Base-by-base conservation (phyloP, 768 basidiomycete species). In the Phaffia tasmanica region DNA sequence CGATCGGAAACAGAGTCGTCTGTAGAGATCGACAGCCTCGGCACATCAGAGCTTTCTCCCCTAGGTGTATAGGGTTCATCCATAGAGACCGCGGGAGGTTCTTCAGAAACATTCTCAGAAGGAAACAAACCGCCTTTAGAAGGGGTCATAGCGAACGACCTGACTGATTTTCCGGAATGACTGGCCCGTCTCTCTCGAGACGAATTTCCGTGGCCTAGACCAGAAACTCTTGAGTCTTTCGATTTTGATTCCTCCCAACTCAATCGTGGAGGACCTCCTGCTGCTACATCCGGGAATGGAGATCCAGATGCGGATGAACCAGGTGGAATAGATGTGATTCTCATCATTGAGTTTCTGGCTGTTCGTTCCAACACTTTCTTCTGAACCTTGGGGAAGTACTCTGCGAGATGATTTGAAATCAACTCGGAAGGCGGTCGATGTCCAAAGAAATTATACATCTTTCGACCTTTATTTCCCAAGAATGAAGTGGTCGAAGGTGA, bases 401-500 rank as follows among this genome's bases (percentile, higher is more conserved):
- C 93, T 23, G 87, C 85, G 60, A 98, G 77, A 74, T 98, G 93
- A 8, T 81, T 94, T 29, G 93, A 89, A 79, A 98, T 98, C 70
- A 98, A 84, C 76, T 98, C 95, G 77, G 88, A 90, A 0, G 95
- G 93, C 0, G 95, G 95, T 50, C 95, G 87, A 73, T 97, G 95
- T 19, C 94, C 95, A 72, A 97, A 94, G 81, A 98, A 99, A 80
- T 91, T 92, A 76, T 78, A 76, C 71, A 78, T 76, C 63, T 74
- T 76, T 66, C 74, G 75, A 29, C 74, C 72, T 57, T 72, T 72
- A 29, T 62, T 72, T 11, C 71, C 71, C 29, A 78, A 73, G 71
- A 78, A 76, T 25, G 73, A 74, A 15, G 72, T 74, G 5, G 74
- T 71, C 1, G 74, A 72, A 8, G 77, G 77, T n/a, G 75, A 75